phyloP scores from a whole-genome alignment of 495 filamentous ascomycete species.

The Neurospora sp. region DNA sequence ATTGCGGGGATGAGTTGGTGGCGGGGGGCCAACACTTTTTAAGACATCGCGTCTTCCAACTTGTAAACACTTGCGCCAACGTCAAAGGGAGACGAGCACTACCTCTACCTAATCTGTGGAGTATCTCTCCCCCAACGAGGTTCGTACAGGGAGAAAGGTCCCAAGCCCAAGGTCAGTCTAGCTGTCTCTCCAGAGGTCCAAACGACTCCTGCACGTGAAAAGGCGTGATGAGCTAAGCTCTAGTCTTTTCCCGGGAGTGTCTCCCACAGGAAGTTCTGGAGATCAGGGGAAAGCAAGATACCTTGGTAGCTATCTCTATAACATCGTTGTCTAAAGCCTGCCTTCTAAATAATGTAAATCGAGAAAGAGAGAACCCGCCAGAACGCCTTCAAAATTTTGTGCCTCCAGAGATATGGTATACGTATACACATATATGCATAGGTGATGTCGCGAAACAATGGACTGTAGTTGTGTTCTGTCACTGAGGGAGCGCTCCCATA shows the following conservation, averaged over 20 bases:
- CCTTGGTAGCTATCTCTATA: neutral
- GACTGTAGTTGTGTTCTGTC: neutral
- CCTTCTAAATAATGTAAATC: neutral
- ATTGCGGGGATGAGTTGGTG: neutral
- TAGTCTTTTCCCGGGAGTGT: neutral
- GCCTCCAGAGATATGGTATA: neutral
- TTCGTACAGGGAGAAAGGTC: neutral
- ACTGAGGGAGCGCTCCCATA: constrained; percentile 14
- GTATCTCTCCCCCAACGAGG: too few species aligned
- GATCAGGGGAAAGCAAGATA: too few species aligned
- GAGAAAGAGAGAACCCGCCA: neutral
- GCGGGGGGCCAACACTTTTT: neutral
- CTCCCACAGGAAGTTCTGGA: neutral
- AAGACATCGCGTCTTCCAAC: neutral
- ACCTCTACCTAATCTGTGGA: too few species aligned
- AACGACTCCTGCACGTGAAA: neutral
- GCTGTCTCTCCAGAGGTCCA: neutral
- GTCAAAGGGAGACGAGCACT: neutral
- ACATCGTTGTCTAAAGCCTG: neutral
- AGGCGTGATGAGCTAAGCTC: neutral
- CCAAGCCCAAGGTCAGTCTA: too few species aligned
- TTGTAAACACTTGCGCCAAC: neutral
- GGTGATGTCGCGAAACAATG: neutral
- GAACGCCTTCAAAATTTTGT: neutral
- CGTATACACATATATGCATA: neutral